Evolutionary conservation across 75 land plant genomes (phyloP).

Genomic region (Selaginella moellendorffii): DNA sequence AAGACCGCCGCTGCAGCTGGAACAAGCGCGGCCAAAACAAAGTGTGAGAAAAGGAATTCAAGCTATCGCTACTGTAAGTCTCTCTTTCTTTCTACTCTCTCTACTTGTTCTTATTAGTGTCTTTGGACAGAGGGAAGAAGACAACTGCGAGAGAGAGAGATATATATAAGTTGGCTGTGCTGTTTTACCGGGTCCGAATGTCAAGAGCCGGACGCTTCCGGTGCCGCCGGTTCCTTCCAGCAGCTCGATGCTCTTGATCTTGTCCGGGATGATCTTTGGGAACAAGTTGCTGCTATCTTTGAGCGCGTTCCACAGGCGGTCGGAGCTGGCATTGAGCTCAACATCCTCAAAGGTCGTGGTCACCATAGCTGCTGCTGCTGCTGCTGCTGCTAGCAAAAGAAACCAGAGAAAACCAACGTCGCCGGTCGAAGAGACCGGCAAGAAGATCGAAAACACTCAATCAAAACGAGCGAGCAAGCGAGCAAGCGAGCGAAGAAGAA

Average conservation of each 20-base stretch:
- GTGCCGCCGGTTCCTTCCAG: conserved; percentile 10
- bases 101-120: too few relatives aligned
- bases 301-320: neutral
- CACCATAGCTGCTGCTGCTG: too few relatives aligned
- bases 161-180: neutral
- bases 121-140: too few relatives aligned
- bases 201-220: conserved; percentile 2
- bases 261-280: conserved; percentile 4
- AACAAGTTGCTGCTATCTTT: conserved; percentile 4
- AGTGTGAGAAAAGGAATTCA: too few relatives aligned
- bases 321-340: neutral
- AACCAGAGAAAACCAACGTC: too few relatives aligned
- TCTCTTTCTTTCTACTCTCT: neutral
- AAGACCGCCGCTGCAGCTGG: neutral
- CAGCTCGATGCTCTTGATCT: neutral
- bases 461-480: too few relatives aligned
- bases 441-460: too few relatives aligned
- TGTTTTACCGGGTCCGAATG: conserved; percentile 10
- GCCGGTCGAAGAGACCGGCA: too few relatives aligned
- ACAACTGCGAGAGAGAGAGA: neutral
- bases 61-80: too few relatives aligned
- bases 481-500: too few relatives aligned
- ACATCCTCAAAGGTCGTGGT: neutral
- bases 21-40: too few relatives aligned
- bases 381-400: too few relatives aligned